A percentile compares a stretch with the other conserved stretches of the same genome.
Evolutionary conservation across 306 rosid species (phyloP).

Genomic region (Glycine tomentella): DNA sequence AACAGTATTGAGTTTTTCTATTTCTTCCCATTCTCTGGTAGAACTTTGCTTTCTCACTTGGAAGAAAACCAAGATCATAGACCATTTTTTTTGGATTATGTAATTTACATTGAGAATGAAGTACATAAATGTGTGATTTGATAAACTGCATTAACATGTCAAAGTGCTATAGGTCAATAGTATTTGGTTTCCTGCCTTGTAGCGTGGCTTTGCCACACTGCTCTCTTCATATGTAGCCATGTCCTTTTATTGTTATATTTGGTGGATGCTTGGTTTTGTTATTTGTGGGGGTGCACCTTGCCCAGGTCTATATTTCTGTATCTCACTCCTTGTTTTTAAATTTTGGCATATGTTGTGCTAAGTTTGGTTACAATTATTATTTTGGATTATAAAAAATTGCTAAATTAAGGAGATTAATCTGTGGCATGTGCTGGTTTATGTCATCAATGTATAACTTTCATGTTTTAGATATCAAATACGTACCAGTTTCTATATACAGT

Average conservation of each 20-base stretch:
- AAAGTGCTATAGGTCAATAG: neutral
- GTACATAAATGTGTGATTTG: neutral
- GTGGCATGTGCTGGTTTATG: neutral
- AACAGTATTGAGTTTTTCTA: neutral
- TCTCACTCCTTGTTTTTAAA: neutral
- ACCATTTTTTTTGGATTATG: neutral
- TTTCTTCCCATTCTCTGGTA: neutral
- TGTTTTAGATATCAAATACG: constrained; percentile 8
- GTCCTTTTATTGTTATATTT: no score
- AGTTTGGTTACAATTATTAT: neutral
- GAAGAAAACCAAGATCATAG: neutral
- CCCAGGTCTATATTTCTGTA: no score
- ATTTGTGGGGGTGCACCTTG: no score
- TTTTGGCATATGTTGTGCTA: neutral
- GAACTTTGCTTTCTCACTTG: neutral
- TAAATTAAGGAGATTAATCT: neutral
- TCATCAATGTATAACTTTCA: neutral
- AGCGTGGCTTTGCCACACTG: no score
- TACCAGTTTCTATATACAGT: neutral
- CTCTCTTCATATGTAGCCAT: no score
- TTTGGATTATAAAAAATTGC: neutral
- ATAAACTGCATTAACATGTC: neutral
- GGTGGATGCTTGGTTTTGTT: no score
- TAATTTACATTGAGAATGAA: neutral
- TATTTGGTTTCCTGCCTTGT: neutral